Evolutionary conservation across 345 rosid species (phyloP).

Genomic region (Aethionema arabicum): DNA sequence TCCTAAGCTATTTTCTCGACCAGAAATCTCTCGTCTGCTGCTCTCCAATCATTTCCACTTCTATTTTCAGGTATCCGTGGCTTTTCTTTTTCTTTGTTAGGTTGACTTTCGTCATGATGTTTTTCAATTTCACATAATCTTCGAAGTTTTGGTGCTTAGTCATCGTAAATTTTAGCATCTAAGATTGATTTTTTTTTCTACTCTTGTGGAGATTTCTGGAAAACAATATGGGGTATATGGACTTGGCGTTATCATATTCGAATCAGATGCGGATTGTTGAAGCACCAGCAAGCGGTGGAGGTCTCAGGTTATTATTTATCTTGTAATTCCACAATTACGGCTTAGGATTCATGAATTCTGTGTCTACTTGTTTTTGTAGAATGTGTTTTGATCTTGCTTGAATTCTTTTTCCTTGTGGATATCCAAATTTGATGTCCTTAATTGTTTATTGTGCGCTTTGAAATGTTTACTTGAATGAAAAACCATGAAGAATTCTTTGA

Average conservation of each 20-base stretch:
- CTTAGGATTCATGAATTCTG: not conserved
- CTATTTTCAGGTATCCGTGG: slow-evolving; percentile 5
- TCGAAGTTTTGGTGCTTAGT: not conserved
- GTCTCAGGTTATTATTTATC: slow-evolving; percentile 58
- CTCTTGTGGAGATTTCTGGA: not conserved
- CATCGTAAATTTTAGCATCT: not conserved
- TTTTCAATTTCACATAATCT: slow-evolving; percentile 1
- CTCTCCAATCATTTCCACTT: slow-evolving; percentile 19
- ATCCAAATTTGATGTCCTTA: too few species aligned
- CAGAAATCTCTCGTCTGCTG: slow-evolving; percentile 5
- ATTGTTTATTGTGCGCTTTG: not conserved
- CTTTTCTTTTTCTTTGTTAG: not conserved
- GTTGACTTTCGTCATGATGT: not conserved
- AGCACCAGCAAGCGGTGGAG: slow-evolving; percentile 84
- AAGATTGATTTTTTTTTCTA: not conserved
- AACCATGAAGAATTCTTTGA: not conserved
- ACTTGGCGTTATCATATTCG: slow-evolving; percentile 28
- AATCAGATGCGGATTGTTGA: slow-evolving; percentile 43
- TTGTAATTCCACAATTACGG: not conserved
- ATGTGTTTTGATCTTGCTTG: slow-evolving; percentile 5
- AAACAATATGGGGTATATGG: slow-evolving; percentile 36
- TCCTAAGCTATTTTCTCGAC: slow-evolving; percentile 14
- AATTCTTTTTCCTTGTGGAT: too few species aligned
- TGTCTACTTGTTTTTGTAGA: not conserved
- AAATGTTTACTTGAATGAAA: slow-evolving; percentile 6